Percentiles rank a stretch among this genome's conserved stretches.
phyloP scores from a whole-genome alignment of 2,329 filamentous ascomycete species.

The Fusarium armeniacum region DNA sequence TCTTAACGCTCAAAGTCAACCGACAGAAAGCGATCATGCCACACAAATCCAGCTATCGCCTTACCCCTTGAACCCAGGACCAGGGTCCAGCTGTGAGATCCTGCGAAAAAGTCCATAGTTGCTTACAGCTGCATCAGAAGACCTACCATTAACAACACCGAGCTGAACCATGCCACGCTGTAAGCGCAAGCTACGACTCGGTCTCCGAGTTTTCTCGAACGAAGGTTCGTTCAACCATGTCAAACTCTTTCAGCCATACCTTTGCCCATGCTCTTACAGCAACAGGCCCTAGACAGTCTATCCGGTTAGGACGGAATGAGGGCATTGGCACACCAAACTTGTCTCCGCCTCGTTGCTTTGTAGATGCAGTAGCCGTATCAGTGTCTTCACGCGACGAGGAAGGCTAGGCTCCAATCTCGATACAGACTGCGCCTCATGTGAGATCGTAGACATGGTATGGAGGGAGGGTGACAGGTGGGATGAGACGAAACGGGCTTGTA shows the following conservation, averaged over 20 bases:
- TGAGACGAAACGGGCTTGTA: not conserved
- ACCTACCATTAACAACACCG: not conserved
- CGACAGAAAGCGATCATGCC: not conserved
- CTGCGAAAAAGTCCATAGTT: constrained; percentile 14
- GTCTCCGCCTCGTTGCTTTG: not conserved
- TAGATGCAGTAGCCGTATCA: not conserved
- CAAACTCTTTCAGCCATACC: not conserved
- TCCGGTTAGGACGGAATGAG: not conserved
- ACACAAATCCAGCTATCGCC: not conserved
- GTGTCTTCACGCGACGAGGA: not conserved
- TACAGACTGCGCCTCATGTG: constrained; percentile 1
- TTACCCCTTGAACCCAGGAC: constrained; percentile 6
- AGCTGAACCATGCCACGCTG: not conserved
- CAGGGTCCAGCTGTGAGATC: constrained; percentile 1
- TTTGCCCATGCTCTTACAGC: not conserved
- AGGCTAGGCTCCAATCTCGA: not conserved
- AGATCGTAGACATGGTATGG: not conserved
- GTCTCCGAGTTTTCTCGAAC: constrained; percentile 1
- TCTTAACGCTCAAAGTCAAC: not conserved
- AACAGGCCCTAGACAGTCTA: not conserved
- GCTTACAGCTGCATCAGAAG: constrained; percentile 2
- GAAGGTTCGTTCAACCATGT: not conserved
- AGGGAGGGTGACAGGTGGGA: not conserved
- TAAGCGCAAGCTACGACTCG: constrained; percentile 3
- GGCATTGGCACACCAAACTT: not conserved